These are phyloP conservation scores for Astrothelium macrocarpum DNA, from an alignment of 495 filamentous ascomycete species.

Conservation along the genomic window DNA sequence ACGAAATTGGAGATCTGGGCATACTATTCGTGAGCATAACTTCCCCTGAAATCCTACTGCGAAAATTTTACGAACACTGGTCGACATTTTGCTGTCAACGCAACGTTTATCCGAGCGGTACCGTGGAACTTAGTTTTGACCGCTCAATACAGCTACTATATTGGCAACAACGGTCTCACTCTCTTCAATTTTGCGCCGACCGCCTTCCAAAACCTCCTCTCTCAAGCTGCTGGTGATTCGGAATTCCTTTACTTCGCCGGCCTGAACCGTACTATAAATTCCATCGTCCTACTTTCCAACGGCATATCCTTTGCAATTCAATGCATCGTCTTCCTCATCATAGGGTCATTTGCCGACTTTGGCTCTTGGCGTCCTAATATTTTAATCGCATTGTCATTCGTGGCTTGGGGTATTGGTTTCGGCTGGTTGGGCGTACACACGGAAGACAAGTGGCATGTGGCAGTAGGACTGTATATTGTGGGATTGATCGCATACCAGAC, in stretches of 20 bases:
- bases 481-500: slow-evolving; percentile 58
- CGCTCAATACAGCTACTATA: slow-evolving; percentile 43
- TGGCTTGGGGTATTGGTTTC: slow-evolving; percentile 53
- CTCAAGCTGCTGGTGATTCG: slow-evolving; percentile 44
- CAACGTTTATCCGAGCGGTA: too few species aligned
- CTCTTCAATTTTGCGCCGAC: slow-evolving; percentile 63
- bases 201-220: slow-evolving; percentile 54
- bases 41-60: not conserved
- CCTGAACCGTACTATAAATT: slow-evolving; percentile 44
- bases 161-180: slow-evolving; percentile 57
- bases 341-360: slow-evolving; percentile 54
- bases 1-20: slow-evolving; percentile 53
- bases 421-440: slow-evolving; percentile 55
- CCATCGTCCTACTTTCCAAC: slow-evolving; percentile 52
- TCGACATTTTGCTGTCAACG: too few species aligned
- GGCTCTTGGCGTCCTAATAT: slow-evolving; percentile 54
- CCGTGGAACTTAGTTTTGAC: slow-evolving; percentile 3
- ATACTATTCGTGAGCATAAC: slow-evolving; percentile 41
- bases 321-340: slow-evolving; percentile 47
- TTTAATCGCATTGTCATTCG: slow-evolving; percentile 46
- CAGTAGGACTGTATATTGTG: slow-evolving; percentile 50
- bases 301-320: slow-evolving; percentile 58
- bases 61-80: not conserved
- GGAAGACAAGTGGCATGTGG: slow-evolving; percentile 45
- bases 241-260: slow-evolving; percentile 44